Conservation (phyloP, 345 rosid species). For the Heritiera littoralis region DNA sequence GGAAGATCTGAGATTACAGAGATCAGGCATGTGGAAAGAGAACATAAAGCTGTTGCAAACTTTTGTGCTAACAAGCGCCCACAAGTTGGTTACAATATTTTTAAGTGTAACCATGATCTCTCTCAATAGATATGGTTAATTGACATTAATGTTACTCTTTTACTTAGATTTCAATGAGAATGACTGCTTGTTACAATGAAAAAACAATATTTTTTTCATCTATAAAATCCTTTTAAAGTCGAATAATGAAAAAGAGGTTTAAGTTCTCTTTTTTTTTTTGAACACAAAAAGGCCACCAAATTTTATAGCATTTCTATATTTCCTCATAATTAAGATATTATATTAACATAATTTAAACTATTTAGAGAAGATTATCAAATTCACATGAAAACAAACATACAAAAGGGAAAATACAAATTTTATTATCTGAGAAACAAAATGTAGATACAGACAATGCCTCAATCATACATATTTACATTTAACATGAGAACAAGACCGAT, state of each 20-base stretch:
- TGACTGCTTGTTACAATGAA: background rate
- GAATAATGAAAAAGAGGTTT: background rate
- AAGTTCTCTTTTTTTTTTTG: background rate
- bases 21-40: background rate
- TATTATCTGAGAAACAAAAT: background rate
- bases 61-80: background rate
- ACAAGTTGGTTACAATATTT: background rate
- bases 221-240: background rate
- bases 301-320: background rate
- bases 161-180: background rate
- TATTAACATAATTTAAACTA: background rate
- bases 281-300: background rate
- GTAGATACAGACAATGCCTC: background rate
- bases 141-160: background rate
- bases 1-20: background rate
- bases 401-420: background rate
- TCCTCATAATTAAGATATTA: background rate
- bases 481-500: background rate
- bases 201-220: background rate
- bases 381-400: background rate
- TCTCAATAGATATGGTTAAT: constrained; percentile 13
- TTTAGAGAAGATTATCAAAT: background rate
- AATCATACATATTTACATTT: background rate
- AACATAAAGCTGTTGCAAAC: background rate
- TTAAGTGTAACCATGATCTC: constrained; percentile 2